These are phyloP conservation scores for Clavispora carvajalis DNA, from an alignment of 805 yeast genomes.

Conservation along the genomic window DNA sequence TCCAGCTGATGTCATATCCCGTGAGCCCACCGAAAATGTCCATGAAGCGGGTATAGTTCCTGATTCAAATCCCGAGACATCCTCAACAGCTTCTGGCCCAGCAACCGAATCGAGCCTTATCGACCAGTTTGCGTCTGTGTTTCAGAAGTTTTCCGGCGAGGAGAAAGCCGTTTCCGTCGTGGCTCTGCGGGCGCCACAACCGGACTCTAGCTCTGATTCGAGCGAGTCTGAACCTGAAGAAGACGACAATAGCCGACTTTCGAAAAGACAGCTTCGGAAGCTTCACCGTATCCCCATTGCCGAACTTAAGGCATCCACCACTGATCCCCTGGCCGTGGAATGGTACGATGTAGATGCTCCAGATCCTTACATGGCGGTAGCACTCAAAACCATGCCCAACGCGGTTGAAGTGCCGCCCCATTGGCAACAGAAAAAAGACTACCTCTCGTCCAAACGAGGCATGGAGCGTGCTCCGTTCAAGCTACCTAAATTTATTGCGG, in stretches of 20 bases:
- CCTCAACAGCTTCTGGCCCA: no score
- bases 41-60: no score
- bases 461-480: conserved; percentile 66
- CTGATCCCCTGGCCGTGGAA: conserved; percentile 70
- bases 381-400: conserved; percentile 61
- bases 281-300: conserved; percentile 60
- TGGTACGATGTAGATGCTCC: conserved; percentile 84
- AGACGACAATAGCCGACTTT: conserved; percentile 19
- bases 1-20: no score
- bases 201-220: conserved; percentile 6
- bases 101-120: no score
- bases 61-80: no score
- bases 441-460: conserved; percentile 60
- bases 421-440: conserved; percentile 80
- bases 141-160: conserved; percentile 12
- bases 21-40: no score
- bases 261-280: conserved; percentile 49
- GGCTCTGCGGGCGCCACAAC: not conserved
- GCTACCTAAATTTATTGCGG: conserved; percentile 70
- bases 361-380: conserved; percentile 64
- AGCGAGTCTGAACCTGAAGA: conserved; percentile 20
- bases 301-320: conserved; percentile 54
- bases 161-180: not conserved
- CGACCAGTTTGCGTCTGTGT: conserved; percentile 18
- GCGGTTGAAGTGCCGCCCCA: conserved; percentile 74